These are phyloP conservation scores for Backusella mclennaniae DNA, from an alignment of 192 early-diverging fungal species.

Conservation along the genomic window DNA sequence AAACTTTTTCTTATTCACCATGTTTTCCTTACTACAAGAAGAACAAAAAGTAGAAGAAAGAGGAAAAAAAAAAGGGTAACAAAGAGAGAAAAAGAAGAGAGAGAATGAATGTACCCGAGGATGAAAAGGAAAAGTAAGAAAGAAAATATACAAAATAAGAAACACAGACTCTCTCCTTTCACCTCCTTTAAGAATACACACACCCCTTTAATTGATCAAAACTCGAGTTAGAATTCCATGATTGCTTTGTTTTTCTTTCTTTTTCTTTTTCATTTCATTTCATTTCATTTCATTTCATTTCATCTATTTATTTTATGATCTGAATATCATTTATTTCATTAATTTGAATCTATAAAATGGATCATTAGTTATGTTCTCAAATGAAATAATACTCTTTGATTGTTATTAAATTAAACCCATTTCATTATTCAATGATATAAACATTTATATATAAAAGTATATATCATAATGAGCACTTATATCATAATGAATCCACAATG, in stretches of 20 bases:
- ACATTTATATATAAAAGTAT: no score
- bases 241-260: constrained; percentile 7
- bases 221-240: neutral
- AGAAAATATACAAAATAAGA: neutral
- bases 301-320: neutral
- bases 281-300: neutral
- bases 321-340: neutral
- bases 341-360: neutral
- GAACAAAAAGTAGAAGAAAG: neutral
- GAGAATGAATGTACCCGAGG: neutral
- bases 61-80: neutral
- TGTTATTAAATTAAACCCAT: neutral
- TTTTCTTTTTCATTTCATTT: constrained; percentile 1
- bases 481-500: neutral
- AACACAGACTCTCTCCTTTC: neutral
- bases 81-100: neutral
- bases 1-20: constrained; percentile 3
- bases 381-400: neutral
- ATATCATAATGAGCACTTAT: no score
- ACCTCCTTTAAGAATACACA: neutral
- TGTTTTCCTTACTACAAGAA: neutral
- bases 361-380: neutral
- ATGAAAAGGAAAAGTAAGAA: neutral
- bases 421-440: neutral
- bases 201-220: neutral